phyloP scores from a whole-genome alignment of 2,329 filamentous ascomycete genomes.

The Raffaelea albimanens region DNA sequence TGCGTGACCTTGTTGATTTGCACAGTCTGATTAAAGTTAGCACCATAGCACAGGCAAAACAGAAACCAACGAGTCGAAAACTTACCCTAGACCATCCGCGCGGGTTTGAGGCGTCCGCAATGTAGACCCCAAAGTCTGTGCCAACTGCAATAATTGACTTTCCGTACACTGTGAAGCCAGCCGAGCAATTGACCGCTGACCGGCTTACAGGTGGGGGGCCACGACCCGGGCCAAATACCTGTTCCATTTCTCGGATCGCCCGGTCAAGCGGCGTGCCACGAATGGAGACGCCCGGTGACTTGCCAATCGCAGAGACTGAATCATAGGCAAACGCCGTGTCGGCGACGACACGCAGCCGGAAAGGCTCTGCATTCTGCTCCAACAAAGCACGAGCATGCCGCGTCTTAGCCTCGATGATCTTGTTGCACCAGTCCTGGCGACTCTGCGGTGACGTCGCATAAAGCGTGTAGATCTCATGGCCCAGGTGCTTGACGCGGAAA shows the following conservation, averaged over 20 bases:
- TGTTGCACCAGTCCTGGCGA: conserved; percentile 81
- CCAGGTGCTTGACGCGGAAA: conserved; percentile 91
- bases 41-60: conserved; percentile 10
- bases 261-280: conserved; percentile 85
- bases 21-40: conserved; percentile 50
- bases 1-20: conserved; percentile 73
- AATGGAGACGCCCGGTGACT: conserved; percentile 62
- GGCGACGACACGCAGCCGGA: conserved; percentile 82
- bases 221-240: conserved; percentile 59
- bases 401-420: conserved; percentile 91
- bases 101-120: conserved; percentile 80
- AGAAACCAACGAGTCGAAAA: conserved; percentile 10
- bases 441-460: conserved; percentile 71
- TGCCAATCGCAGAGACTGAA: conserved; percentile 45
- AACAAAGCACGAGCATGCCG: conserved; percentile 81
- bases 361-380: conserved; percentile 91
- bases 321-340: conserved; percentile 88
- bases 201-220: conserved; percentile 72
- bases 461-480: conserved; percentile 84
- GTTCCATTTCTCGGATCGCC: conserved; percentile 81
- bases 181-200: conserved; percentile 84
- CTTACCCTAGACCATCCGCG: conserved; percentile 82
- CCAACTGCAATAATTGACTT: conserved; percentile 87
- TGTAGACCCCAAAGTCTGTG: conserved; percentile 88
- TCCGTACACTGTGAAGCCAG: conserved; percentile 75